These are phyloP conservation scores for Gentiana straminea DNA, from an alignment of 257 asterid species.

Conservation along the genomic window DNA sequence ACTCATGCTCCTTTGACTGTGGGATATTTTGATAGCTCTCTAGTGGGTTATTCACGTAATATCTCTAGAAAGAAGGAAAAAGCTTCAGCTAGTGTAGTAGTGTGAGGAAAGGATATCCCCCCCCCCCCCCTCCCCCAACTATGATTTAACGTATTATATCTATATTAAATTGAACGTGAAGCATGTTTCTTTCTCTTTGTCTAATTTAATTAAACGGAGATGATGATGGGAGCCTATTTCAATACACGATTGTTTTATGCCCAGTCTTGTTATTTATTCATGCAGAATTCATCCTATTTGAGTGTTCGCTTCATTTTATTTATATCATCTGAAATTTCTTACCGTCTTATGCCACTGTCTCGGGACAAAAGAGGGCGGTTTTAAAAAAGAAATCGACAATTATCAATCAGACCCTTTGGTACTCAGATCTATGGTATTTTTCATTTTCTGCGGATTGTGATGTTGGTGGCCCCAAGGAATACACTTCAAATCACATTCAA, in stretches of 20 bases:
- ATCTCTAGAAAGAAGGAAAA: not conserved
- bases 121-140: too few relatives aligned
- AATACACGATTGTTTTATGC: not conserved
- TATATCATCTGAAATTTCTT: too few relatives aligned
- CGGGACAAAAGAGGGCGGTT: too few relatives aligned
- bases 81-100: not conserved
- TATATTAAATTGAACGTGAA: not conserved
- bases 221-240: not conserved
- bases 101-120: not conserved
- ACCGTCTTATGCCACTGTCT: too few relatives aligned
- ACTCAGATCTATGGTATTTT: too few relatives aligned
- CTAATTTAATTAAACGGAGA: not conserved
- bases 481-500: too few relatives aligned
- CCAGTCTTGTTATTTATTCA: not conserved
- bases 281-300: too few relatives aligned
- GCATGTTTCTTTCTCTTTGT: not conserved
- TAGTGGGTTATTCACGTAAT: not conserved
- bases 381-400: too few relatives aligned
- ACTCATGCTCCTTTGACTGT: not conserved
- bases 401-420: too few relatives aligned
- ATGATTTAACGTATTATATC: not conserved
- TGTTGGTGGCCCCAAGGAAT: too few relatives aligned
- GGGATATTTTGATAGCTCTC: constrained; percentile 5
- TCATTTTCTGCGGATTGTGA: too few relatives aligned
- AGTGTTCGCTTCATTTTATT: too few relatives aligned